Evolutionary conservation across 257 asterid species (phyloP).

Genomic region (Lycium barbarum): DNA sequence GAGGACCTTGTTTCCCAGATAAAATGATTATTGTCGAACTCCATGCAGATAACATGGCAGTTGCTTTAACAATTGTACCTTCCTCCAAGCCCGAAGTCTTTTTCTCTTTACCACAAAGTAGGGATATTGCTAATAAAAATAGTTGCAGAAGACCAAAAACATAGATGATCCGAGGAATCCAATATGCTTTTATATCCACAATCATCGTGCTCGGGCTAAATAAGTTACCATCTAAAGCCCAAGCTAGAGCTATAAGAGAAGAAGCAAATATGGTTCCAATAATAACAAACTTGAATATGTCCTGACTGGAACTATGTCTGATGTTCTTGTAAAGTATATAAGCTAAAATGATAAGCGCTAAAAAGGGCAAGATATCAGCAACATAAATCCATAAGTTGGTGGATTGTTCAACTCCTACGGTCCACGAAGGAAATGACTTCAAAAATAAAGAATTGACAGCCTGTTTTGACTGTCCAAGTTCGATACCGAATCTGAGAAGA

Average conservation of each 20-base stretch:
- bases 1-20: constrained; percentile 93
- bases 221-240: constrained; percentile 67
- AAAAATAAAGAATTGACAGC: constrained; percentile 58
- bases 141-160: constrained; percentile 76
- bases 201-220: constrained; percentile 40
- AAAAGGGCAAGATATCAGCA: constrained; percentile 62
- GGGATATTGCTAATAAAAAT: constrained; percentile 48
- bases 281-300: constrained; percentile 62
- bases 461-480: constrained; percentile 61
- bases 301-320: constrained; percentile 46
- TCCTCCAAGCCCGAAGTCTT: constrained; percentile 44
- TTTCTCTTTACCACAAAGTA: constrained; percentile 42
- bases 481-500: constrained; percentile 77
- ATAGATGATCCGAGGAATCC: constrained; percentile 78
- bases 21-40: constrained; percentile 76
- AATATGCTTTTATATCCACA: constrained; percentile 49
- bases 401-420: constrained; percentile 50
- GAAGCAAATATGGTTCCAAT: constrained; percentile 59
- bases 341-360: constrained; percentile 66
- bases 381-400: constrained; percentile 59
- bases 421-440: constrained; percentile 60
- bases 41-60: constrained; percentile 79
- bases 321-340: constrained; percentile 63
- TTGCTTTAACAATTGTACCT: constrained; percentile 51
- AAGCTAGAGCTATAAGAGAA: constrained; percentile 61